Evolutionary conservation across 2,329 filamentous ascomycete genomes (phyloP).

Genomic region (Botryotinia convoluta): DNA sequence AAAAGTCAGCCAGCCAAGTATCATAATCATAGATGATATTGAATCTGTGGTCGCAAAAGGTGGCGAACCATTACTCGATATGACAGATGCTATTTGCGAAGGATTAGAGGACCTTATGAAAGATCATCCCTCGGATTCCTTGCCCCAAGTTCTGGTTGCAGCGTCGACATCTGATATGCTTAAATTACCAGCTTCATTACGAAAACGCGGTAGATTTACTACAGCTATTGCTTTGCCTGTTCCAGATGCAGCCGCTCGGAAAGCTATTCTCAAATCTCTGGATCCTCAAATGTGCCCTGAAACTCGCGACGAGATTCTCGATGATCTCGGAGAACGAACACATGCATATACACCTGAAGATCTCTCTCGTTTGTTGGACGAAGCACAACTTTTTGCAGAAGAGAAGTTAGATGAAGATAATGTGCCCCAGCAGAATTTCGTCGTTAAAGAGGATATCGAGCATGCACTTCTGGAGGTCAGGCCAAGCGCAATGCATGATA

Average conservation of each 20-base stretch:
- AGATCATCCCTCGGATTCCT: slow-evolving; percentile 30
- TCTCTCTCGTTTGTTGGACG: slow-evolving; percentile 61
- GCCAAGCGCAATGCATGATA: slow-evolving; percentile 83
- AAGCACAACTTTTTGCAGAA: slow-evolving; percentile 45
- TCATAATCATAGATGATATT: slow-evolving; percentile 77
- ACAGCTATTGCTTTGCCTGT: slow-evolving; percentile 72
- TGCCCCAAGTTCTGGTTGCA: slow-evolving; percentile 65
- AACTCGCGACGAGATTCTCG: slow-evolving; percentile 52
- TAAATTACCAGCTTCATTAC: slow-evolving; percentile 68
- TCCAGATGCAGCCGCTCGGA: slow-evolving; percentile 67
- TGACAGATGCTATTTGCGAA: slow-evolving; percentile 51
- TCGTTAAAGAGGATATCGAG: slow-evolving; percentile 54
- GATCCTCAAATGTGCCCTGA: slow-evolving; percentile 46
- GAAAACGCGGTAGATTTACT: slow-evolving; percentile 62
- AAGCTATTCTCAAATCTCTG: slow-evolving; percentile 66
- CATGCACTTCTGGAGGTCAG: slow-evolving; percentile 66
- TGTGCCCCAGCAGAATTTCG: slow-evolving; percentile 20
- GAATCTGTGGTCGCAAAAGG: slow-evolving; percentile 66
- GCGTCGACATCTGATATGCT: slow-evolving; percentile 71
- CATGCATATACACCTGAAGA: slow-evolving; percentile 86
- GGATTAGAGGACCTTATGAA: slow-evolving; percentile 55
- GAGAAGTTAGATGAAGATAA: slow-evolving; percentile 26
- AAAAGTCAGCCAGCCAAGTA: slow-evolving; percentile 64
- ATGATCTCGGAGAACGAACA: slow-evolving; percentile 67
- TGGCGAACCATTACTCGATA: slow-evolving; percentile 48